Conservation (phyloP, 1,139 yeast genomes). For the Fermentozyma sake region DNA sequence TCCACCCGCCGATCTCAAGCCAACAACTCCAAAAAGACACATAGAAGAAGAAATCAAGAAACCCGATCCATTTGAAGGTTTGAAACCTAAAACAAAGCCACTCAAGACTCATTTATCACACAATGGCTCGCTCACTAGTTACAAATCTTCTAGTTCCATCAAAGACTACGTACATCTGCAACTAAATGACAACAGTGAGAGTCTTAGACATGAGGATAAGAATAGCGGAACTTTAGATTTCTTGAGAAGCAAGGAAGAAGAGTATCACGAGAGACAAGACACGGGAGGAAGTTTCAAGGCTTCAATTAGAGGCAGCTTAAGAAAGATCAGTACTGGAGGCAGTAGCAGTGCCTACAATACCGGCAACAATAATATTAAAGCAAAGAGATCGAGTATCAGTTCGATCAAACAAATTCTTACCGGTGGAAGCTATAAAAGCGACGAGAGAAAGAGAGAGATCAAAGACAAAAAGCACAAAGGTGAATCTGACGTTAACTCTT, state of each 20-base stretch:
- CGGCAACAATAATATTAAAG: conserved; percentile 14
- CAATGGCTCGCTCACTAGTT: too few relatives aligned
- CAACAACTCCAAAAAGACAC: conserved; percentile 2
- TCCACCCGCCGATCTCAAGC: conserved; percentile 4
- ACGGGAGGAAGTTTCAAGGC: conserved; percentile 48
- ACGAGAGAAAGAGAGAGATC: conserved; percentile 11
- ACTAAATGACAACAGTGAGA: conserved; percentile 21
- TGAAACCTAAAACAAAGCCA: too few relatives aligned
- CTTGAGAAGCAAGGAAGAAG: conserved; percentile 46
- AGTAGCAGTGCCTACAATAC: conserved; percentile 19
- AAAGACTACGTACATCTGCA: conserved; percentile 35
- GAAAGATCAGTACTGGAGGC: conserved; percentile 41
- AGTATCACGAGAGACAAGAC: conserved; percentile 18
- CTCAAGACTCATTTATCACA: conserved; percentile 1
- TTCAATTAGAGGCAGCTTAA: conserved; percentile 31
- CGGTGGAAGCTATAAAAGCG: conserved; percentile 25
- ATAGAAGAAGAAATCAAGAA: too few relatives aligned
- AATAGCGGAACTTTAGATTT: conserved; percentile 49
- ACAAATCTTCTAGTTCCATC: conserved; percentile 23
- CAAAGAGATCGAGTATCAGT: conserved; percentile 38
- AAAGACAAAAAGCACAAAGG: conserved; percentile 2
- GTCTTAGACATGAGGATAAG: too few relatives aligned
- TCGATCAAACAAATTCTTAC: conserved; percentile 42
- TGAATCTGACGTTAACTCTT: not conserved
- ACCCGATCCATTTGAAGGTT: too few relatives aligned